Evolutionary conservation across 805 yeast species (phyloP), one percentile per base, ranked within the genome.

Genomic region (Teunomyces barrocoloradensis): DNA sequence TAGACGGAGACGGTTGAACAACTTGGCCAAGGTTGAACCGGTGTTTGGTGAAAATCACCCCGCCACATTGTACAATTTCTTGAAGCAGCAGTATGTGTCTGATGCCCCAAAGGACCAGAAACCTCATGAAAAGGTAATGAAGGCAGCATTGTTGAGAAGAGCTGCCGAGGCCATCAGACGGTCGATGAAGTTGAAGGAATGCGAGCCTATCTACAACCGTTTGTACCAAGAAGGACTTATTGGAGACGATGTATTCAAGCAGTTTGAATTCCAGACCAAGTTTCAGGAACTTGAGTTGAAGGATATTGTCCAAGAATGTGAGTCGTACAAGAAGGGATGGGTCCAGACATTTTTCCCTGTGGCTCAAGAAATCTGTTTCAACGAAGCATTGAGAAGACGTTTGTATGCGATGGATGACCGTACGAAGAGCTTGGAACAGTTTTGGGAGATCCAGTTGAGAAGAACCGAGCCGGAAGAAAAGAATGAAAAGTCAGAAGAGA

Each of bases 141-240:
- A 85, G 59, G 79, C 81, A 1, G 82, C 83, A 0, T 64, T 79
- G 46, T 70, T 79, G 48, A 73, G 80, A 60, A 65, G 81, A 42
- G 82, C 96, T n/a, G 86, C 91, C 6, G 98, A 92, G 68, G 87
- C 90, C 9, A 74, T 94, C 47, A 82, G 95, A 66, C 79, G 96
- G 60, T 76, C 94, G 50, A 76, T 92, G 65, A 86, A 87, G 60
- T 71, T 90, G 63, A 85, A 87, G 63, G 97, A 92, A 62, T 75
- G 79, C 52, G 87, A 87, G 64, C 84, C 84, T 5, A 81, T 77
- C 47, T 79, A 89, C 59, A 81, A 78, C 43, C 74, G 79, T 46
- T 73, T 94, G 50, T 91, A 90, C 64, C 92, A 91, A 61, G 81
- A 81, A 45, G 98, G 98, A 0, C 82, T 90, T 13, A 84, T 94